These are phyloP conservation scores for Trematosphaeria pertusa DNA, from an alignment of 2,329 filamentous ascomycete species.

Conservation along the genomic window DNA sequence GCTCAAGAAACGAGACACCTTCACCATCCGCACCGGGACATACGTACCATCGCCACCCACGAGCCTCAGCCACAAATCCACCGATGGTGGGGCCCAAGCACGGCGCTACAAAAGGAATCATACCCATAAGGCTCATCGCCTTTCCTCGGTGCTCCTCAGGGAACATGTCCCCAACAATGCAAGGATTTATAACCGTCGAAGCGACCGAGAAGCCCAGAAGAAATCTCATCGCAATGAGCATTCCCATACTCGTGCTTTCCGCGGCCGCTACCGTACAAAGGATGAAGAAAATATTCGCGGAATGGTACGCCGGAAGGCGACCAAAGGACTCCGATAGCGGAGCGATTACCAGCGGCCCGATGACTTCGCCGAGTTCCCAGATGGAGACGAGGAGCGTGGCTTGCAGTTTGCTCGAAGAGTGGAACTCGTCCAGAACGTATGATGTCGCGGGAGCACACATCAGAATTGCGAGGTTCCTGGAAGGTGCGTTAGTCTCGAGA, in stretches of 20 bases:
- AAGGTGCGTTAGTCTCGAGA: not conserved
- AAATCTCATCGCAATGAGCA: conserved; percentile 64
- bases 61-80: conserved; percentile 8
- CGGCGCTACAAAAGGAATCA: conserved; percentile 59
- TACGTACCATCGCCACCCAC: conserved; percentile 16
- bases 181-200: conserved; percentile 68
- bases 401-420: conserved; percentile 7
- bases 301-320: conserved; percentile 46
- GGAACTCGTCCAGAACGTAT: conserved; percentile 9
- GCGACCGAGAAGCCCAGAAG: conserved; percentile 48
- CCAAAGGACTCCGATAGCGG: conserved; percentile 30
- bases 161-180: conserved; percentile 15
- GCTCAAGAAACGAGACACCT: too few species aligned
- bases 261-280: conserved; percentile 68
- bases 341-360: conserved; percentile 25
- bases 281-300: conserved; percentile 64
- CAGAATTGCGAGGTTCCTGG: conserved; percentile 11
- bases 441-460: conserved; percentile 14
- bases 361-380: conserved; percentile 31
- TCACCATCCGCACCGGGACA: too few species aligned
- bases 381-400: conserved; percentile 14
- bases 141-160: conserved; percentile 7
- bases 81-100: conserved; percentile 39
- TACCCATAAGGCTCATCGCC: conserved; percentile 5
- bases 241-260: conserved; percentile 58